Evolutionary conservation across 2,329 filamentous ascomycete genomes (phyloP), one percentile per base, ranked within the genome.

Genomic region (Pochonia chlamydosporia): DNA sequence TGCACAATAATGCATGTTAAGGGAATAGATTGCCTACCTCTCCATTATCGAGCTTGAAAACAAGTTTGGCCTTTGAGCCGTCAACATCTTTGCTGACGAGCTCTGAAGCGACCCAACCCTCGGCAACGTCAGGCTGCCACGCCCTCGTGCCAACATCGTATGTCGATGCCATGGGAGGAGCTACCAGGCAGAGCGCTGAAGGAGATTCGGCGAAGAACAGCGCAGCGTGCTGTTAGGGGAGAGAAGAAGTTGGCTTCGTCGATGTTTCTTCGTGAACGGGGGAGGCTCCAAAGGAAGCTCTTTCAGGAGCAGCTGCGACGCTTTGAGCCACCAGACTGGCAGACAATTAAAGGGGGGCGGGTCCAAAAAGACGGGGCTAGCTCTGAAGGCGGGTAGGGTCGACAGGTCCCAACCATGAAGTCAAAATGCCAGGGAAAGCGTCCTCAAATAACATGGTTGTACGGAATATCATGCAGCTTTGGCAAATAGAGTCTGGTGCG

Each of bases 51-150:
- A 97, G 78, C 69, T 84, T 79, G 71, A 99, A 97, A 59, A 90
- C 79, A 60, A 99, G 79, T 64, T 79, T 85, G 62, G 92, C 87
- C 66, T 95, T 96, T 63, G 89, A 80, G 52, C 90, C 93, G 63
- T 93, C 78, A 56, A 89, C 74, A 48, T 80, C 78, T 77, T 93
- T 96, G 70, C 87, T 85, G 66, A 86, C 78, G 59, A 99, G 87
- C 77, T 97, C 91, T 40, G 93, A 96, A 65, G 91, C 87, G 68
- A 99, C 83, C 92, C 93, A 99, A 72, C 93, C 93, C 71, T 99
- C 92, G 52, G 88, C 88, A 67, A 82, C 75, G 75, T 99, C 93
- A 60, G 93, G 91, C 80, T 97, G 93, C 93, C 93, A 99, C 66
- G 91, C 93, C 81, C 89, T 84, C 62, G 92, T 97, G 65, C 92